Base-by-base conservation (phyloP, 208 protist species). In the Endotrypanum monterogeii region DNA sequence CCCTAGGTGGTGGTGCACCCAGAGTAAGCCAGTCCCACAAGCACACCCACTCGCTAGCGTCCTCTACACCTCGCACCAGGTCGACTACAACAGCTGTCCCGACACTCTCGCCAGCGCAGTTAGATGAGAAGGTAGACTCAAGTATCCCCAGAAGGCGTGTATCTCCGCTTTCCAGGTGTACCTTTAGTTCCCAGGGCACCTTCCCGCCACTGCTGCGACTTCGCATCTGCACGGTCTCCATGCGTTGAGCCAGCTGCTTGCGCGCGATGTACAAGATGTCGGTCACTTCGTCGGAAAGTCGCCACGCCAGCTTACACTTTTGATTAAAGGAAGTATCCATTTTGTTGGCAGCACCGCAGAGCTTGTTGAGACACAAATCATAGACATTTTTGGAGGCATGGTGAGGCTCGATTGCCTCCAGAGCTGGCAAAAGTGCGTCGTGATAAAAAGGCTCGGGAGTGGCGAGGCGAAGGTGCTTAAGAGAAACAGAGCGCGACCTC, bases 381-480 rank as follows among this genome's bases (percentile, higher is more conserved):
- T 79, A 28, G 28, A 83, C 35, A 25, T 73, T 87, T 48, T 73
- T 80, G 8, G 83, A 87, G n/a, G 79, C 75, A 46, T 71, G 71
- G 25, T 79, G 74, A 16, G 83, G 76, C 57, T 75, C 50, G 44
- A 87, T 84, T 28, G 70, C 75, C 52, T 87, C 83, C 56, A 84
- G 35, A 35, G 79, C 62, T 7, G 83, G 83, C 37, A 87, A 57
- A 32, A 87, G 67, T 6, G 72, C 50, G 48, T 87, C 83, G 54
- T 74, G 60, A 65, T 78, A 84, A 39, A 84, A 52, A 3, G 83
- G 57, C 39, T 74, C 72, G 44, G 79, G 56, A 0, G 51, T 65
- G 11, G 58, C 51, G 12, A 87, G 73, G 35, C 73, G 51, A 16
- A 87, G 68, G 0, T 74, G 35, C 28, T 52, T 48, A 28, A 87